Conservation (phyloP, 768 basidiomycete species). For the Hericium coralloides region DNA sequence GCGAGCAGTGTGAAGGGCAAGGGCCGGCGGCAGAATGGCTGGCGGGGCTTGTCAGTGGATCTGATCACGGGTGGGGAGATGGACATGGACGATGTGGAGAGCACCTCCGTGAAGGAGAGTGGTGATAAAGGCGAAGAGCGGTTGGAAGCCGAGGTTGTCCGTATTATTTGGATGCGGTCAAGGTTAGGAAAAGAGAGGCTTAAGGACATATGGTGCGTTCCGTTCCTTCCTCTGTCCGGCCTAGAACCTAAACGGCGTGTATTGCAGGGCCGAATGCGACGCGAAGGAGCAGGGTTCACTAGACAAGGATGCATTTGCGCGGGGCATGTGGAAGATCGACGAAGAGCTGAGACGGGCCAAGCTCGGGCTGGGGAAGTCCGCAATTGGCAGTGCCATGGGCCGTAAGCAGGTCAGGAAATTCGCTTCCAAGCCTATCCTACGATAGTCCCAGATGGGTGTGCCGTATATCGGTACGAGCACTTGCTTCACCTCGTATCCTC, state of each 20-base stretch:
- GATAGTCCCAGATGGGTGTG: background rate
- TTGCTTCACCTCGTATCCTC: no score
- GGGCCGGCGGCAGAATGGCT: constrained; percentile 50
- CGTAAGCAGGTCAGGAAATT: background rate
- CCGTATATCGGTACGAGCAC: no score
- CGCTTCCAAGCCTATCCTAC: background rate
- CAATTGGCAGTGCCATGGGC: background rate
- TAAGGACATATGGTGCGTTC: constrained; percentile 51
- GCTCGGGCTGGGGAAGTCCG: background rate
- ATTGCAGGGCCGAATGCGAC: constrained; percentile 59
- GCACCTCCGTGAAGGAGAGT: background rate
- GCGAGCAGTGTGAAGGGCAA: constrained; percentile 31
- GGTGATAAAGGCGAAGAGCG: constrained; percentile 21
- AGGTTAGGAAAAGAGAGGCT: constrained; percentile 40
- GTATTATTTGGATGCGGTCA: constrained; percentile 51
- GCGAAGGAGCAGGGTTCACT: constrained; percentile 39
- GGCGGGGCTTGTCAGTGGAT: constrained; percentile 63
- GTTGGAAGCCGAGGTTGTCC: constrained; percentile 46
- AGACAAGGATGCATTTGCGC: constrained; percentile 51
- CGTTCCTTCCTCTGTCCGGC: background rate
- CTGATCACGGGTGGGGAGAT: constrained; percentile 35
- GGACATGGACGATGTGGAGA: background rate
- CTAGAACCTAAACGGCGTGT: background rate
- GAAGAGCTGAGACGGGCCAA: constrained; percentile 59
- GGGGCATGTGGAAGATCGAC: constrained; percentile 76